Evolutionary conservation across 768 basidiomycete genomes (phyloP).

Genomic region (Crassisporium funariophilum): DNA sequence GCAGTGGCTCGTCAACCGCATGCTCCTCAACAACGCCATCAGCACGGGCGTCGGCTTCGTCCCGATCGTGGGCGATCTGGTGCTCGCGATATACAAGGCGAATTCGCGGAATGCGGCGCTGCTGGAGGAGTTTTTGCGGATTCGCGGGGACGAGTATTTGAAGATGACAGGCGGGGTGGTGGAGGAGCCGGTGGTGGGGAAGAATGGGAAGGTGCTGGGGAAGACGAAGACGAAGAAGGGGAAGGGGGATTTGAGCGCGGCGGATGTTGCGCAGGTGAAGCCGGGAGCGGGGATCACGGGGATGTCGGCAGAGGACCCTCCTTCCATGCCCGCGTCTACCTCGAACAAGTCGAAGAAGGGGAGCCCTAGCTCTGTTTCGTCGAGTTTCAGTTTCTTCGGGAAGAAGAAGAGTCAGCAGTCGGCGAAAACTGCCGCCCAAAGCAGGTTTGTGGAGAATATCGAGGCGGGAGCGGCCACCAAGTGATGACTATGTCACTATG

Average conservation of each 20-base stretch:
- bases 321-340: not conserved
- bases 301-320: slow-evolving; percentile 1
- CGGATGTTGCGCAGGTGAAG: slow-evolving; percentile 46
- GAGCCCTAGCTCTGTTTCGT: slow-evolving; percentile 2
- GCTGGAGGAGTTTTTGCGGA: slow-evolving; percentile 80
- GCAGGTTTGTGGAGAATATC: slow-evolving; percentile 43
- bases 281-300: slow-evolving; percentile 54
- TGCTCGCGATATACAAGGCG: slow-evolving; percentile 79
- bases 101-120: slow-evolving; percentile 89
- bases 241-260: slow-evolving; percentile 24
- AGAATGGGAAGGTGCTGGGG: slow-evolving; percentile 20
- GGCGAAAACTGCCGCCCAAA: slow-evolving; percentile 17
- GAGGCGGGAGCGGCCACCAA: not conserved
- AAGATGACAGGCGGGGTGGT: slow-evolving; percentile 45
- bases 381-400: slow-evolving; percentile 17
- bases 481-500: not conserved
- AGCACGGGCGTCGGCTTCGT: slow-evolving; percentile 66
- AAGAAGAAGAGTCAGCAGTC: slow-evolving; percentile 14
- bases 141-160: slow-evolving; percentile 75
- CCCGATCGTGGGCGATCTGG: slow-evolving; percentile 75
- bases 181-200: slow-evolving; percentile 16
- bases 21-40: slow-evolving; percentile 78
- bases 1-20: slow-evolving; percentile 64
- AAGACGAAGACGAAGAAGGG: slow-evolving; percentile 21
- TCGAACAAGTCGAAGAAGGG: slow-evolving; percentile 2